These are phyloP conservation scores for Populus nigra DNA, from an alignment of 345 rosid species.

Conservation along the genomic window DNA sequence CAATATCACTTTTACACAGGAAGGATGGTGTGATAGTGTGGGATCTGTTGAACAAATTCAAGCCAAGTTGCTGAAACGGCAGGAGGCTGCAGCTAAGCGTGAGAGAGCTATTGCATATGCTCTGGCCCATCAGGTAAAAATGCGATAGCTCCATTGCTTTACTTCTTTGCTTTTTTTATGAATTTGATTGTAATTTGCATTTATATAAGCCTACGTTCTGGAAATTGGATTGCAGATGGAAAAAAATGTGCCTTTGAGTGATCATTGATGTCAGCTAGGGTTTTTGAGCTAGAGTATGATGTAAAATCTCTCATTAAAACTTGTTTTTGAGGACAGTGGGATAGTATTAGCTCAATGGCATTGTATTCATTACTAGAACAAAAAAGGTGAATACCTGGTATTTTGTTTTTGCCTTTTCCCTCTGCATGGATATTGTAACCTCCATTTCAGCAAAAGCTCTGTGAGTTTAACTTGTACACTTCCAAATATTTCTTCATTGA, in stretches of 20 bases:
- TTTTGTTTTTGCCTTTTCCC: not conserved
- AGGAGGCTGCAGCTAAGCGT: constrained; percentile 99
- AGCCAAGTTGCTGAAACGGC: constrained; percentile 83
- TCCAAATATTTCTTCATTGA: not conserved
- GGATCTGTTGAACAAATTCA: constrained; percentile 98
- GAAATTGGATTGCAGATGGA: not conserved
- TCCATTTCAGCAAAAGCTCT: not conserved
- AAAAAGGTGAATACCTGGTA: not conserved
- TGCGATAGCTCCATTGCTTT: constrained; percentile 2
- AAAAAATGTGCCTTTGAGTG: not conserved
- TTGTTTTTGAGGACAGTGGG: not conserved
- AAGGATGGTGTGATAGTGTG: constrained; percentile 93
- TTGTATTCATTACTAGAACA: not conserved
- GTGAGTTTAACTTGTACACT: not conserved
- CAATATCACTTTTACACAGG: constrained; percentile 44
- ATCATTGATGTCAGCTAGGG: not conserved
- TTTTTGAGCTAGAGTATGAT: not conserved
- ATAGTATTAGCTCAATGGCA: not conserved
- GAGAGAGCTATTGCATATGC: constrained; percentile 99
- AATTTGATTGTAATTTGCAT: not conserved
- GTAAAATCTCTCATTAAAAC: not conserved
- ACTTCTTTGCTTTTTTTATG: not conserved
- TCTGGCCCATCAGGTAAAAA: constrained; percentile 85
- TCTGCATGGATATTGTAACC: not conserved
- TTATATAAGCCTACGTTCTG: not conserved